Percentiles rank a stretch among this genome's conserved stretches.
These are phyloP conservation scores for Helicocarpus griseus DNA, from an alignment of 2,329 filamentous ascomycete genomes.

Conservation along the genomic window DNA sequence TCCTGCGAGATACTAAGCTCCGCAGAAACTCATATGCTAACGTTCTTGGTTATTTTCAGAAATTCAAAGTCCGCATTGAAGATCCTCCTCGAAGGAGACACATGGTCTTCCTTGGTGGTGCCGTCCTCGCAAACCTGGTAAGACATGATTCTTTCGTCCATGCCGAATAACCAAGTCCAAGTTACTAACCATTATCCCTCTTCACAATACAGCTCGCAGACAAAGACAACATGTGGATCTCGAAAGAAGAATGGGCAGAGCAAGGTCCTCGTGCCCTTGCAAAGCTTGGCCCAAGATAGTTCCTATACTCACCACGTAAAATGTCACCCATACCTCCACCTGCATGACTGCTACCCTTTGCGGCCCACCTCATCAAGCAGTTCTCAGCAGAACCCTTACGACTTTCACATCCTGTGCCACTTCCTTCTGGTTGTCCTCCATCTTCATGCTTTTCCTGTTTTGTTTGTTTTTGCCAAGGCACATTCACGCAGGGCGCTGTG, in stretches of 20 bases:
- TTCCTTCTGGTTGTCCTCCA: background rate
- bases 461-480: background rate
- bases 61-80: constrained; percentile 99
- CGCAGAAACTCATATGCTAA: background rate
- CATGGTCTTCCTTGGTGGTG: constrained; percentile 98
- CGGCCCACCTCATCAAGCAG: background rate
- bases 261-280: constrained; percentile 75
- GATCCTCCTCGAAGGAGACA: constrained; percentile 91
- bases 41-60: constrained; percentile 38
- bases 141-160: no score
- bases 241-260: constrained; percentile 93
- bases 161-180: background rate
- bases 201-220: constrained; percentile 63
- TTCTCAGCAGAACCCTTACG: background rate
- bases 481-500: background rate
- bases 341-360: background rate
- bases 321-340: background rate
- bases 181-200: constrained; percentile 7
- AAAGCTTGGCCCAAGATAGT: constrained; percentile 81
- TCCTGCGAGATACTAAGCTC: background rate
- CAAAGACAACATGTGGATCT: constrained; percentile 98
- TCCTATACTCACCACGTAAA: background rate
- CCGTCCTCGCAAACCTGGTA: constrained; percentile 88
- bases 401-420: background rate
- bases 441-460: background rate